Percentiles rank a stretch among this genome's conserved stretches.
These are phyloP conservation scores for Colletotrichum lentis DNA, from an alignment of 2,329 filamentous ascomycete genomes.

Conservation along the genomic window DNA sequence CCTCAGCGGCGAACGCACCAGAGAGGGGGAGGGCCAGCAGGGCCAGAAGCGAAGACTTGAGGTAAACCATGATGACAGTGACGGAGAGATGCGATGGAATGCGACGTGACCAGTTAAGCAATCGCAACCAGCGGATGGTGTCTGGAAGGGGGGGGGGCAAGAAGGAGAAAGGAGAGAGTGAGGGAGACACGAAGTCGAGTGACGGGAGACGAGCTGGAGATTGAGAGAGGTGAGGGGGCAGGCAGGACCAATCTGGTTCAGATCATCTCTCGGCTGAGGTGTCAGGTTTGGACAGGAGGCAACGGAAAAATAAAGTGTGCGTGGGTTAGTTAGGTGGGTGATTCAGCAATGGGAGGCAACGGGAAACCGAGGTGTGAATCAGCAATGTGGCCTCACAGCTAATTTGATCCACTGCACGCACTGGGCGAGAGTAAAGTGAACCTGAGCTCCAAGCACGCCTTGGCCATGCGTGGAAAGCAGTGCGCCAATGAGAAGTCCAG, in stretches of 20 bases:
- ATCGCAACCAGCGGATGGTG: constrained; percentile 43
- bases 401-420: constrained; percentile 28
- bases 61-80: constrained; percentile 70
- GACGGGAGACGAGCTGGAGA: neutral
- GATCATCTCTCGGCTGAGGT: constrained; percentile 25
- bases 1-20: constrained; percentile 68
- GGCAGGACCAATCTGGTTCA: constrained; percentile 16
- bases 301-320: constrained; percentile 31
- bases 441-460: neutral
- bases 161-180: constrained; percentile 12
- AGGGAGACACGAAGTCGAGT: too few species aligned
- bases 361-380: neutral
- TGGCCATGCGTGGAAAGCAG: neutral
- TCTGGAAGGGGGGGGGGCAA: constrained; percentile 1
- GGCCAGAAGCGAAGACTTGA: constrained; percentile 76
- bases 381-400: constrained; percentile 37
- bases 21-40: constrained; percentile 75
- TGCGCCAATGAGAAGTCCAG: constrained; percentile 1
- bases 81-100: constrained; percentile 21
- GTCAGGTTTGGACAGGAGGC: constrained; percentile 20
- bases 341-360: constrained; percentile 13
- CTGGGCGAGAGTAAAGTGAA: neutral
- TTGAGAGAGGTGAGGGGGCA: constrained; percentile 3
- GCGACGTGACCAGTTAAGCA: constrained; percentile 40
- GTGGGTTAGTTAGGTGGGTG: constrained; percentile 13